Evolutionary conservation across 2,329 filamentous ascomycete species (phyloP).

Genomic region (Aureobasidium sp.): DNA sequence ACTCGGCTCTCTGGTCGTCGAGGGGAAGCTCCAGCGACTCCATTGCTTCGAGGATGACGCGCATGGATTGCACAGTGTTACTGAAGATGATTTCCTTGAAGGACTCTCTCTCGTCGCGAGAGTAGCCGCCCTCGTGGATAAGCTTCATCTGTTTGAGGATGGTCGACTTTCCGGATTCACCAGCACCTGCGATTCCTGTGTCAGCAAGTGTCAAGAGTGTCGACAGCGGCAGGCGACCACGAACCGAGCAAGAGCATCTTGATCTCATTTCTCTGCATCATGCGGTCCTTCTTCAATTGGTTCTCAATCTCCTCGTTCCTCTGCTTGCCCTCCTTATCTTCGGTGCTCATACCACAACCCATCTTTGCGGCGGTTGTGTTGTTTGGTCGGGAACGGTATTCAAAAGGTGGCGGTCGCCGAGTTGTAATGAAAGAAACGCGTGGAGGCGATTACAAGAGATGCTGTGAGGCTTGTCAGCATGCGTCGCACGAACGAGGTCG

Average conservation of each 20-base stretch:
- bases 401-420: not conserved
- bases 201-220: not conserved
- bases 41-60: conserved; percentile 62
- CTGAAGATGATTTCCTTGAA: conserved; percentile 67
- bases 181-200: conserved; percentile 59
- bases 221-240: conserved; percentile 27
- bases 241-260: conserved; percentile 98
- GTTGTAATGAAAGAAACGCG: conserved; percentile 1
- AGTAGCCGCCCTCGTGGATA: conserved; percentile 98
- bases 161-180: conserved; percentile 94
- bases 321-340: conserved; percentile 99
- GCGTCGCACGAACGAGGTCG: conserved; percentile 1
- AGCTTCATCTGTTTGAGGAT: conserved; percentile 98
- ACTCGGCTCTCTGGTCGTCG: conserved; percentile 86
- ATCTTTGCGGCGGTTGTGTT: conserved; percentile 54
- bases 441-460: not conserved
- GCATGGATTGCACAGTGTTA: conserved; percentile 63
- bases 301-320: conserved; percentile 99
- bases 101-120: conserved; percentile 69
- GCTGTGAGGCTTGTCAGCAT: conserved; percentile 7
- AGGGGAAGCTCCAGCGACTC: conserved; percentile 68
- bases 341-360: conserved; percentile 99
- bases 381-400: not conserved
- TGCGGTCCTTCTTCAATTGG: conserved; percentile 95
- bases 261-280: conserved; percentile 99